phyloP scores from a whole-genome alignment of 192 early-diverging fungal species.

The Backusella macrospora region DNA sequence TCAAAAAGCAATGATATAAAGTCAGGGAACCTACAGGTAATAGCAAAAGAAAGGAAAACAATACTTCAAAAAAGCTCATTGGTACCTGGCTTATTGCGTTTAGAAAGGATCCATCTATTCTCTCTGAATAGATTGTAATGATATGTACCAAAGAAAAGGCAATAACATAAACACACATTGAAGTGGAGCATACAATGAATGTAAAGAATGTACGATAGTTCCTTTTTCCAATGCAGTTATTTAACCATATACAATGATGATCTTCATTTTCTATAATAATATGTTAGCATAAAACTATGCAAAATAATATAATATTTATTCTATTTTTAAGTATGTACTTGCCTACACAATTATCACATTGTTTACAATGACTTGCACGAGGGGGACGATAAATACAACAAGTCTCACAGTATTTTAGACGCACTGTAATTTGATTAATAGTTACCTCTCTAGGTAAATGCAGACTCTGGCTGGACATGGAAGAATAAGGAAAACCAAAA shows the following conservation, averaged over 20 bases:
- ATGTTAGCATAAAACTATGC: background rate
- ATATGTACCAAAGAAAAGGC: constrained; percentile 66
- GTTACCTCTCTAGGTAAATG: constrained; percentile 56
- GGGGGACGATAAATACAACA: constrained; percentile 89
- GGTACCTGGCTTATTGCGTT: constrained; percentile 13
- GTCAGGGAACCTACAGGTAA: constrained; percentile 71
- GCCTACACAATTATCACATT: constrained; percentile 91
- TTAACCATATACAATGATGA: constrained; percentile 96
- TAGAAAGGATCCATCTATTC: background rate
- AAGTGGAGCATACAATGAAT: constrained; percentile 65
- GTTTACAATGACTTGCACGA: constrained; percentile 84
- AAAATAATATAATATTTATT: background rate
- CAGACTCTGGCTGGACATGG: constrained; percentile 29
- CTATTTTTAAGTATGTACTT: constrained; percentile 20
- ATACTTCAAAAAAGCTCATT: constrained; percentile 55
- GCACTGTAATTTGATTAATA: constrained; percentile 61
- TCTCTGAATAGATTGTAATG: background rate
- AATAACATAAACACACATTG: constrained; percentile 67
- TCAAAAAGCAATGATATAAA: constrained; percentile 72
- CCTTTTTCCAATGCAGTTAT: constrained; percentile 88
- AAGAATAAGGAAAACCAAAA: background rate
- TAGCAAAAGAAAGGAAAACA: constrained; percentile 62
- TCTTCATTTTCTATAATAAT: constrained; percentile 66
- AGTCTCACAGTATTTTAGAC: constrained; percentile 89
- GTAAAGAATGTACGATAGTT: constrained; percentile 85